phyloP scores from a whole-genome alignment of 495 filamentous ascomycete genomes.

The Pseudoneurospora amorphoporcata region DNA sequence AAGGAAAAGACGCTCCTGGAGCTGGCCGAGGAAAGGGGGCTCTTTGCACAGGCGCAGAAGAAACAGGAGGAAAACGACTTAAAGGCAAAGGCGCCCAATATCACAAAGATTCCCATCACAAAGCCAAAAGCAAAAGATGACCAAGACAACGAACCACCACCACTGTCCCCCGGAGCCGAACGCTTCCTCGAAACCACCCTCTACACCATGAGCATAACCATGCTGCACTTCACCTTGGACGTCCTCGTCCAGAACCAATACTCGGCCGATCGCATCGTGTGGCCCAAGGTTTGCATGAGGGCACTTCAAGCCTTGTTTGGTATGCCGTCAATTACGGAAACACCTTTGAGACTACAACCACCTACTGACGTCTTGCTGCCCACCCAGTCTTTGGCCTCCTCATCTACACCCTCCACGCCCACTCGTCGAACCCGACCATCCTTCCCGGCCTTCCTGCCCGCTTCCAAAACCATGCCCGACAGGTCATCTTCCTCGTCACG shows the following conservation, averaged over 20 bases:
- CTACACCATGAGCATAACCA: slow-evolving; percentile 61
- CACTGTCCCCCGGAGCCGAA: slow-evolving; percentile 33
- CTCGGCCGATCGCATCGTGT: slow-evolving; percentile 49
- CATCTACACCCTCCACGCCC: slow-evolving; percentile 50
- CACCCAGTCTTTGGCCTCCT: slow-evolving; percentile 46
- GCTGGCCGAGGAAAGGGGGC: slow-evolving; percentile 48
- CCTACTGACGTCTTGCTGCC: slow-evolving; percentile 3
- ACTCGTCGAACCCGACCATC: slow-evolving; percentile 30
- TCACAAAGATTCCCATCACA: neutral
- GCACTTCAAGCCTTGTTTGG: slow-evolving; percentile 39
- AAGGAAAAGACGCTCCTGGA: slow-evolving; percentile 52
- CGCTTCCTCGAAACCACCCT: slow-evolving; percentile 50
- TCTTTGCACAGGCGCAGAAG: slow-evolving; percentile 34
- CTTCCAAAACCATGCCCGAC: slow-evolving; percentile 39
- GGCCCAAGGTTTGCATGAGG: slow-evolving; percentile 44
- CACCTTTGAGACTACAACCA: too few relatives aligned
- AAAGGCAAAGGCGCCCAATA: slow-evolving; percentile 17
- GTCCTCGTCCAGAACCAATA: slow-evolving; percentile 92
- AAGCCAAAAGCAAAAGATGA: slow-evolving; percentile 22
- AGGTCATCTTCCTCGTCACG: slow-evolving; percentile 49
- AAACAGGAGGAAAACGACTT: slow-evolving; percentile 14
- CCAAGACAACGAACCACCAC: slow-evolving; percentile 15
- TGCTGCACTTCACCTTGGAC: slow-evolving; percentile 80
- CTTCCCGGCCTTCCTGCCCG: slow-evolving; percentile 29
- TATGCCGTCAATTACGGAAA: too few relatives aligned